Conservation (phyloP, 2,329 filamentous ascomycete genomes). For the Macrophomina tecta region DNA sequence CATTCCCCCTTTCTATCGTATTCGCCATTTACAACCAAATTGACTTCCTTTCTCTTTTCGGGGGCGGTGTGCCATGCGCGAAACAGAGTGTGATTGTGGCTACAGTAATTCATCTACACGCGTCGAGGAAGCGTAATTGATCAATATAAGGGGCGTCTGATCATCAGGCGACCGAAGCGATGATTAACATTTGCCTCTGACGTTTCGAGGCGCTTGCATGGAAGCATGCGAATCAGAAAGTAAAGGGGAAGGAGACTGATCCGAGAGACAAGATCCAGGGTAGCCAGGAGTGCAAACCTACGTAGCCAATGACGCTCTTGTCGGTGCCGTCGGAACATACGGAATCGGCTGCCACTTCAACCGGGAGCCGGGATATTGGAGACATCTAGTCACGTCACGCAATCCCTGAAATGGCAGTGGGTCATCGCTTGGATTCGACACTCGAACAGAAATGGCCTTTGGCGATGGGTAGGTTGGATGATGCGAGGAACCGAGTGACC, state of each 20-base stretch:
- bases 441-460: slow-evolving; percentile 15
- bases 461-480: slow-evolving; percentile 5
- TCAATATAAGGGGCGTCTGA: slow-evolving; percentile 23
- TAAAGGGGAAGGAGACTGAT: slow-evolving; percentile 12
- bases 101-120: not conserved
- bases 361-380: not conserved
- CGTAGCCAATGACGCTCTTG: not conserved
- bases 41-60: not conserved
- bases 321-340: not conserved
- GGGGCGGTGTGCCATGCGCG: not conserved
- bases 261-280: not conserved
- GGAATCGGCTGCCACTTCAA: not conserved
- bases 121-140: slow-evolving; percentile 9
- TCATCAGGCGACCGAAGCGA: slow-evolving; percentile 24
- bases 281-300: slow-evolving; percentile 15
- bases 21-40: slow-evolving; percentile 2
- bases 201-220: slow-evolving; percentile 18
- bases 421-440: slow-evolving; percentile 23
- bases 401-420: slow-evolving; percentile 18
- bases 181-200: slow-evolving; percentile 21
- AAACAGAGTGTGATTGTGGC: not conserved
- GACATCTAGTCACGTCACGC: slow-evolving; percentile 22
- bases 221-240: slow-evolving; percentile 8
- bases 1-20: not conserved
- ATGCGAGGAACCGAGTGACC: slow-evolving; percentile 24